Percentiles rank a stretch among this genome's conserved stretches.
phyloP scores from a whole-genome alignment of 305 asterid species.

The Fraxinus angustifolia region DNA sequence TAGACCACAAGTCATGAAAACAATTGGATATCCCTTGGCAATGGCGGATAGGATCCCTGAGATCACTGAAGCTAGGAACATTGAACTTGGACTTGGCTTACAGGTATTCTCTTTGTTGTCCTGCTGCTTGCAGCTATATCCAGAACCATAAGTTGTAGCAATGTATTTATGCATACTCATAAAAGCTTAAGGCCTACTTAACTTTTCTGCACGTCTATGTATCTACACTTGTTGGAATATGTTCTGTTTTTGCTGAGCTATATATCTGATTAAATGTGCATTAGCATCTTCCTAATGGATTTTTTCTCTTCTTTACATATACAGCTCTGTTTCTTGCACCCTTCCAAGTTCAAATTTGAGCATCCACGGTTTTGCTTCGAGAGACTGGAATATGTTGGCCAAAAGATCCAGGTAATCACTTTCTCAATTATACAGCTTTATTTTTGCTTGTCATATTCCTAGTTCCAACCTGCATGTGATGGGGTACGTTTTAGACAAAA shows the following conservation, averaged over 20 bases:
- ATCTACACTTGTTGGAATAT: neutral
- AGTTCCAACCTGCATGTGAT: neutral
- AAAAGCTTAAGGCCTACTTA: neutral
- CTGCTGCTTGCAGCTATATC: neutral
- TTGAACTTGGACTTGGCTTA: constrained; percentile 94
- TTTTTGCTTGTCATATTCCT: neutral
- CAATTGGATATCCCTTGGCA: constrained; percentile 76
- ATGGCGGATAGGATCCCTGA: constrained; percentile 70
- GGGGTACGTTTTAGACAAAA: neutral
- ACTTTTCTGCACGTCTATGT: neutral
- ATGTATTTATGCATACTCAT: neutral
- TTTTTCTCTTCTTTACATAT: neutral
- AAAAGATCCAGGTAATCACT: constrained; percentile 77
- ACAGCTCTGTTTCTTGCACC: constrained; percentile 89
- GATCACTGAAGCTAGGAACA: constrained; percentile 90
- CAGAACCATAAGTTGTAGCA: neutral
- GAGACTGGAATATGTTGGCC: constrained; percentile 91
- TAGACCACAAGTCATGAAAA: constrained; percentile 75
- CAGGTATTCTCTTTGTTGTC: constrained; percentile 54
- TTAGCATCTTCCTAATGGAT: neutral
- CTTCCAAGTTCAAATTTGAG: constrained; percentile 78
- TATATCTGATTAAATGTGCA: neutral
- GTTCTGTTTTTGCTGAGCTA: neutral
- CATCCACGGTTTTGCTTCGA: constrained; percentile 96
- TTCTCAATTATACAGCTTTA: neutral